These are phyloP conservation scores for Aspergillus kassunensis DNA, from an alignment of 495 filamentous ascomycete genomes.

Conservation along the genomic window DNA sequence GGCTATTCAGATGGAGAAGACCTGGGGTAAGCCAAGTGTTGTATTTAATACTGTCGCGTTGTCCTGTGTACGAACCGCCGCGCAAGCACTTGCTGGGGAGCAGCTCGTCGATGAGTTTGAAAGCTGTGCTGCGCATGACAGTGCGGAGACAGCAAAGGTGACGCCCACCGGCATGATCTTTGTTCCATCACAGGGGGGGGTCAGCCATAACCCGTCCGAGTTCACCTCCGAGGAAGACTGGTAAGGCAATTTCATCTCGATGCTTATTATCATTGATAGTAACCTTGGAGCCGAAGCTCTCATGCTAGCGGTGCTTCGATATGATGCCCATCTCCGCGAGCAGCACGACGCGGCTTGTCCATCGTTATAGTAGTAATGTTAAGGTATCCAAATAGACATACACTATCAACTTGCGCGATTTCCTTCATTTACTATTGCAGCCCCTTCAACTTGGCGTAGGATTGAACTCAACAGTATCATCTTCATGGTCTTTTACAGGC, in stretches of 20 bases:
- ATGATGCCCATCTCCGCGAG: slow-evolving; percentile 19
- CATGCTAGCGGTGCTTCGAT: slow-evolving; percentile 33
- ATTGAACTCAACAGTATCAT: too few species aligned
- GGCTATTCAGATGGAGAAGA: not conserved
- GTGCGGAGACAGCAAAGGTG: slow-evolving; percentile 50
- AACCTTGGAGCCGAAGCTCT: slow-evolving; percentile 34
- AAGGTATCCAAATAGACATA: too few species aligned
- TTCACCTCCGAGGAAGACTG: slow-evolving; percentile 55
- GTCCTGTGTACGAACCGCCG: slow-evolving; percentile 47
- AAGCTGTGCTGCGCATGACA: slow-evolving; percentile 58
- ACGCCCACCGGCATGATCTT: slow-evolving; percentile 63
- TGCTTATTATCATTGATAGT: slow-evolving; percentile 19
- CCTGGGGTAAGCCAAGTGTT: not conserved
- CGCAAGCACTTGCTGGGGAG: slow-evolving; percentile 41
- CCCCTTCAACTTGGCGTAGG: too few species aligned
- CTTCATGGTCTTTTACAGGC: too few species aligned
- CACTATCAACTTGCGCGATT: too few species aligned
- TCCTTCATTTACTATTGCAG: too few species aligned
- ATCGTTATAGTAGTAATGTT: too few species aligned
- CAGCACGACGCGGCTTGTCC: too few species aligned
- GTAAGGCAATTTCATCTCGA: slow-evolving; percentile 17
- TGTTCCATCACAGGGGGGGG: slow-evolving; percentile 56
- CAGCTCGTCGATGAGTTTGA: slow-evolving; percentile 41
- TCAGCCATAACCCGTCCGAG: slow-evolving; percentile 60
- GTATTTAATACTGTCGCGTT: not conserved